These are phyloP conservation scores for Chlorella sp. DNA, from an alignment of 139 green algal genomes.

Conservation along the genomic window DNA sequence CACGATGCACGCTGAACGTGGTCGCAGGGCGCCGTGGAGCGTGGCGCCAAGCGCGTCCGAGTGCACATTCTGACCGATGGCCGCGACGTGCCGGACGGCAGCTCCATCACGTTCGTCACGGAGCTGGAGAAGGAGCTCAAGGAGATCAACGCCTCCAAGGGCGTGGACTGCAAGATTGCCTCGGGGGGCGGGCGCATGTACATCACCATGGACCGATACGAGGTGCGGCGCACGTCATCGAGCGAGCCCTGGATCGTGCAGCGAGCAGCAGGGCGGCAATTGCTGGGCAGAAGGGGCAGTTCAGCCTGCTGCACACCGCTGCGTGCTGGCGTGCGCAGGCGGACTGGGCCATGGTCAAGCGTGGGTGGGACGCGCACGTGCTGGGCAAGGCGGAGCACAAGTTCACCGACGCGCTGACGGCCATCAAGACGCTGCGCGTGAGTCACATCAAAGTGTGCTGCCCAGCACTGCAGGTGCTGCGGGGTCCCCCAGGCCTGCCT, in stretches of 20 bases:
- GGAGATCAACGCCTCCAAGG: slow-evolving; percentile 6
- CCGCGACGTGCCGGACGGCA: slow-evolving; percentile 88
- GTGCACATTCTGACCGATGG: slow-evolving; percentile 92
- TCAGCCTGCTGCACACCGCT: too few relatives aligned
- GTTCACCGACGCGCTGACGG: slow-evolving; percentile 72
- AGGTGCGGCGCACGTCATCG: too few relatives aligned
- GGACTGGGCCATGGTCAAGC: slow-evolving; percentile 94
- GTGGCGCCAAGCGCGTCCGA: slow-evolving; percentile 82
- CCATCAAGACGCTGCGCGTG: slow-evolving; percentile 62
- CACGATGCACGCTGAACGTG: too few relatives aligned
- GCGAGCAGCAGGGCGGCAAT: too few relatives aligned
- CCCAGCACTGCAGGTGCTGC: neutral
- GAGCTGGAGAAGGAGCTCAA: slow-evolving; percentile 68
- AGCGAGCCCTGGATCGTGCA: too few relatives aligned
- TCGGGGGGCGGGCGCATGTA: slow-evolving; percentile 91
- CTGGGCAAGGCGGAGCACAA: slow-evolving; percentile 78
- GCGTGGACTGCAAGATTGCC: slow-evolving; percentile 78
- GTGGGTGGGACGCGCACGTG: slow-evolving; percentile 86
- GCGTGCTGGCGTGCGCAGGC: slow-evolving; percentile 65
- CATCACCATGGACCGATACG: slow-evolving; percentile 96
- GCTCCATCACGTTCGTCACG: slow-evolving; percentile 62
- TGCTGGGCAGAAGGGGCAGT: too few relatives aligned
- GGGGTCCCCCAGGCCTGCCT: too few relatives aligned
- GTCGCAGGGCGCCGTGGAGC: slow-evolving; percentile 56
- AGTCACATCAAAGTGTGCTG: neutral